These are phyloP conservation scores for Choiromyces venosus DNA, from an alignment of 495 filamentous ascomycete species.

Conservation along the genomic window DNA sequence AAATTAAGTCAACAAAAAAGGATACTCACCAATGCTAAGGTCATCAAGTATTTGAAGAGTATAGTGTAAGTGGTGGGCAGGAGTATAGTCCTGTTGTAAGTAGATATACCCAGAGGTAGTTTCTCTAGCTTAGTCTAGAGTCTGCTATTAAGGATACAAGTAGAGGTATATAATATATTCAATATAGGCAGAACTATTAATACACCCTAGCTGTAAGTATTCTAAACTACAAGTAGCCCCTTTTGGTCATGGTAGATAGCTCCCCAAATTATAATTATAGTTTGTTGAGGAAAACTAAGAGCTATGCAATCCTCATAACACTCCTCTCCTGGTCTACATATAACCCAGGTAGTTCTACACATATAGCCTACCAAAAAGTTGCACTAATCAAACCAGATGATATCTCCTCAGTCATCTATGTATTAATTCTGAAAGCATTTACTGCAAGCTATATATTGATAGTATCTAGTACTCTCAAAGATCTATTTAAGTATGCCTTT, in stretches of 20 bases:
- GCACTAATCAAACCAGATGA: no score
- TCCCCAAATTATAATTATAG: not conserved
- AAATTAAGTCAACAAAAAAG: slow-evolving; percentile 6
- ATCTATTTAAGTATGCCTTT: no score
- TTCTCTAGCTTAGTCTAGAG: not conserved
- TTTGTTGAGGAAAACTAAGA: no score
- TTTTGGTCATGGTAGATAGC: not conserved
- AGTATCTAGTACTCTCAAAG: no score
- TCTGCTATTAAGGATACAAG: not conserved
- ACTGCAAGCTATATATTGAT: no score
- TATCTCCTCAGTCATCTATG: no score
- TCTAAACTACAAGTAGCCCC: not conserved
- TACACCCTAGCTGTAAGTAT: not conserved
- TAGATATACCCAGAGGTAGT: not conserved
- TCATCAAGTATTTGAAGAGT: not conserved
- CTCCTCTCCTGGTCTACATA: no score
- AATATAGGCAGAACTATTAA: not conserved
- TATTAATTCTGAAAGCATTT: no score
- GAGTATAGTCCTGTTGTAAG: slow-evolving; percentile 8
- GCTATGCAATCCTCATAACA: not conserved
- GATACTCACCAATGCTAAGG: not conserved
- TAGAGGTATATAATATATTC: not conserved
- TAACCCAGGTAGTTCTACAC: no score
- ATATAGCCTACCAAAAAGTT: no score
- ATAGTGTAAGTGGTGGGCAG: not conserved